phyloP scores from a whole-genome alignment of 306 rosid genomes.

The Benincasa hispida region DNA sequence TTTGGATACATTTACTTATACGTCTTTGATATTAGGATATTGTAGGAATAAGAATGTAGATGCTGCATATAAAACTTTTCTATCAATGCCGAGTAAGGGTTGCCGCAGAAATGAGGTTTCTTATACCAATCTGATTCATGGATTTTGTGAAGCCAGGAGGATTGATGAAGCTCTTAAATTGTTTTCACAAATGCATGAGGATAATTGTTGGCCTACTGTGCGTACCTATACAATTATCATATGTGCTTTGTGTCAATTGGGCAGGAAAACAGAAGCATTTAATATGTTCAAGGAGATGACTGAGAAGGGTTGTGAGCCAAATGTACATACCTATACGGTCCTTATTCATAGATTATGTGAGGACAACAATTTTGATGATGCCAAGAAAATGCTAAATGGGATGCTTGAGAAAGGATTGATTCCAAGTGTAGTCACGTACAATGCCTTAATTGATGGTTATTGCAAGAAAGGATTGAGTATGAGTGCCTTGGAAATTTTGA shows the following conservation, averaged over 20 bases:
- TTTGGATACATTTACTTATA: slow-evolving; percentile 46
- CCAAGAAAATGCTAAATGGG: slow-evolving; percentile 23
- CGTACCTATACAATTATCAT: slow-evolving; percentile 42
- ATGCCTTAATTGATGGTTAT: slow-evolving; percentile 63
- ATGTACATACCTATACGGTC: slow-evolving; percentile 58
- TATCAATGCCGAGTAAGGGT: slow-evolving; percentile 24
- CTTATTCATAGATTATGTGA: slow-evolving; percentile 47
- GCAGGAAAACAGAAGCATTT: slow-evolving; percentile 44
- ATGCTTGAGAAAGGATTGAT: slow-evolving; percentile 56
- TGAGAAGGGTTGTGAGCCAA: slow-evolving; percentile 49
- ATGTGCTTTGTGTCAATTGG: slow-evolving; percentile 31
- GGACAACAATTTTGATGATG: slow-evolving; percentile 40
- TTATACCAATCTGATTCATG: slow-evolving; percentile 50
- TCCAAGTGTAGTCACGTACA: slow-evolving; percentile 46
- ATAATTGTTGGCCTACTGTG: slow-evolving; percentile 47
- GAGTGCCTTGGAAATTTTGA: slow-evolving; percentile 42
- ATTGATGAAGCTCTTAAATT: slow-evolving; percentile 40
- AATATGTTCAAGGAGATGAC: slow-evolving; percentile 41
- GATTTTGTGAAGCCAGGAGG: slow-evolving; percentile 43
- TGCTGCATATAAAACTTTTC: slow-evolving; percentile 33
- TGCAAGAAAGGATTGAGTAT: slow-evolving; percentile 48
- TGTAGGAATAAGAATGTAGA: slow-evolving; percentile 43
- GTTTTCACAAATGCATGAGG: slow-evolving; percentile 49
- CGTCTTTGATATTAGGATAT: slow-evolving; percentile 72
- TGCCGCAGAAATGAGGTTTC: slow-evolving; percentile 48